Percentiles rank a stretch among this genome's conserved stretches.
Evolutionary conservation across 768 basidiomycete species (phyloP).

Genomic region (Tylopilus balloui): DNA sequence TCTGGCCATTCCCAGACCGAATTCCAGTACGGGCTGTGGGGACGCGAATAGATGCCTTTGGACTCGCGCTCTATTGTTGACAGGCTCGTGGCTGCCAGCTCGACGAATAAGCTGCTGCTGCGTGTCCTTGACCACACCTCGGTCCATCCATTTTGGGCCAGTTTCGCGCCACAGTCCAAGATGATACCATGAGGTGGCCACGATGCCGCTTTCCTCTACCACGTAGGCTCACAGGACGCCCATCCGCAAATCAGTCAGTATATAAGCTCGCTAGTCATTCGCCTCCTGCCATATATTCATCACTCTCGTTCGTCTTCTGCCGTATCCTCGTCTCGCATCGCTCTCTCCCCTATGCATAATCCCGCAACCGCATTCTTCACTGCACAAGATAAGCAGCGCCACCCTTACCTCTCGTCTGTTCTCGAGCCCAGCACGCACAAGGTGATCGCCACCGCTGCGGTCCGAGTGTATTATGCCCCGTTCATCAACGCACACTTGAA

Average conservation of each 20-base stretch:
- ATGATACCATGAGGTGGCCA: conserved; percentile 33
- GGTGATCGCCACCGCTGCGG: conserved; percentile 50
- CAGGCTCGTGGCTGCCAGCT: conserved; percentile 15
- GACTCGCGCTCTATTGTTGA: conserved; percentile 14
- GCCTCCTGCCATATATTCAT: conserved; percentile 10
- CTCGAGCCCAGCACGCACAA: conserved; percentile 40
- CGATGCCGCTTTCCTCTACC: conserved; percentile 32
- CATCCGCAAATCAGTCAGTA: conserved; percentile 28
- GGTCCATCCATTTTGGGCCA: conserved; percentile 28
- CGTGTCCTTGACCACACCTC: conserved; percentile 28
- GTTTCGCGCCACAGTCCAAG: conserved; percentile 29
- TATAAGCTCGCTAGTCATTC: conserved; percentile 26
- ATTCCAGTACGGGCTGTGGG: conserved; percentile 19
- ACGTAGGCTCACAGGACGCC: conserved; percentile 20
- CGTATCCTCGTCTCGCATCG: conserved; percentile 1
- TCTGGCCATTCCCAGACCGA: conserved; percentile 24
- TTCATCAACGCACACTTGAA: conserved; percentile 42
- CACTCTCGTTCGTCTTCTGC: conserved; percentile 18
- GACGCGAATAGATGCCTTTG: conserved; percentile 25
- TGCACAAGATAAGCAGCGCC: conserved; percentile 36
- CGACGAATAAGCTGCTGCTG: conserved; percentile 16
- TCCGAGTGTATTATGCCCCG: conserved; percentile 59
- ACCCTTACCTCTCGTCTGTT: conserved; percentile 37
- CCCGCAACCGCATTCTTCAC: conserved; percentile 32
- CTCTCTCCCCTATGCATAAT: conserved; percentile 28